Base-by-base conservation (phyloP, 2,329 filamentous ascomycete species). In the Didymella sp. region DNA sequence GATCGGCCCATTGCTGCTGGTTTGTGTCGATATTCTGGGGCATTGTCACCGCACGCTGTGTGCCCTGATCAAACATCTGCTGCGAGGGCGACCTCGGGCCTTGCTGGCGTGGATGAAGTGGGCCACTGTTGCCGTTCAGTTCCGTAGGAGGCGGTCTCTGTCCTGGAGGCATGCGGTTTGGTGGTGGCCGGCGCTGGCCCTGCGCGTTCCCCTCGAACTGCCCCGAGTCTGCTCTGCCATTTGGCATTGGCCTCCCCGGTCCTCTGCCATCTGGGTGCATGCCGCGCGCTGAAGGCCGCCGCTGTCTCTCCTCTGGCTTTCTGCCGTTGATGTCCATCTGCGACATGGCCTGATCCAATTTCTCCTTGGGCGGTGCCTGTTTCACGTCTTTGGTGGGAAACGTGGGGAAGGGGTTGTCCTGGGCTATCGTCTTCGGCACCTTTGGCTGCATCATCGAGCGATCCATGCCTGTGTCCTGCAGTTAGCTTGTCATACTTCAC, bases 341-440 rank as follows among this genome's bases (percentile, higher is more conserved):
- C 37, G 74, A 65, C 73, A 77, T 76, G 24, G 67, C 67, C 42
- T 74, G 70, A 17, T 74, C 70, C 51, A 76, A 58, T 19, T 64
- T 63, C 21, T 65, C 67, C 27, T 58, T 59, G 21, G 55, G 35
- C 13, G 59, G 51, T 2, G 54, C 25, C 44, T 58, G 65, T 30
- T 58, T 58, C 53, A 33, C 58, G 57, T 45, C 64, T 55, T 66
- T 73, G 64, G 68, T 66, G 13, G 77, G 78, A 60, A 82, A 82
- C 0, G 73, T 71, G 6, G 80, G 80, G 51, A 83, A 83, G 0
- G 80, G 79, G 58, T 79, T 83, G 65, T 83, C 80, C 58, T 74
- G 72, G 8, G 73, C 61, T 19, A 72, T 45, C 12, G 48, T 62
- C 38, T 64, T 65, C n/a, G 71, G 70, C 4, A 64, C 63, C 12